phyloP scores from a whole-genome alignment of 2,329 filamentous ascomycete species.

The Chaetomiaceae sp. region DNA sequence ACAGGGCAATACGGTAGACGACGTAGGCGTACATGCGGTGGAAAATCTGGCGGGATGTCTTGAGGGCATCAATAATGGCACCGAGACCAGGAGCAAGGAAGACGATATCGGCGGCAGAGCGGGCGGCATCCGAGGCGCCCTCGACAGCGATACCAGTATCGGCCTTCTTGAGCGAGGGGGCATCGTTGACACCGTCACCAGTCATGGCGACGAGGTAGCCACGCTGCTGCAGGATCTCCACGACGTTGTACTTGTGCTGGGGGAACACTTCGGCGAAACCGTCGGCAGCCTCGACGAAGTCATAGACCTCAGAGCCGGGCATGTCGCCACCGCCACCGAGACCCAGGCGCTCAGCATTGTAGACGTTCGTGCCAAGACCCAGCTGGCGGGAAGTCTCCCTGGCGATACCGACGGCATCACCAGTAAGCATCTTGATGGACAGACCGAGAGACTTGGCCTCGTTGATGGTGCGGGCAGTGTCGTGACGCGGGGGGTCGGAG shows the following conservation, averaged over 20 bases:
- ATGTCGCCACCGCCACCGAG: conserved; percentile 87
- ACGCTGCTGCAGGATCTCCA: conserved; percentile 89
- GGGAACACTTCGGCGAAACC: conserved; percentile 94
- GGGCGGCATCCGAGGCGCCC: conserved; percentile 84
- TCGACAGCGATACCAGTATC: conserved; percentile 94
- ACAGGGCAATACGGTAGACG: conserved; percentile 89
- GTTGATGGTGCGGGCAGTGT: conserved; percentile 84
- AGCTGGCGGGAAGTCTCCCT: conserved; percentile 88
- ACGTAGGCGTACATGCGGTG: conserved; percentile 97
- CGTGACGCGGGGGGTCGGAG: conserved; percentile 84
- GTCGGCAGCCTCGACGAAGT: conserved; percentile 92
- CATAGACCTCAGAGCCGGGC: conserved; percentile 89
- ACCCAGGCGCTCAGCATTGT: conserved; percentile 89
- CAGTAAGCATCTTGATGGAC: conserved; percentile 94
- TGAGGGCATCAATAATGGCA: conserved; percentile 87
- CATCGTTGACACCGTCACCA: conserved; percentile 93
- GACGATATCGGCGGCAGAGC: conserved; percentile 88
- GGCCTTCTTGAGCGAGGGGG: conserved; percentile 89
- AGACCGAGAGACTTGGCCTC: conserved; percentile 85
- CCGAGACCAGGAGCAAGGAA: conserved; percentile 88
- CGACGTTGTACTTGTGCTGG: conserved; percentile 92
- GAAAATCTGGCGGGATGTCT: conserved; percentile 92
- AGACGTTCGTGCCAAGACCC: conserved; percentile 87
- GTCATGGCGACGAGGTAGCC: conserved; percentile 95
- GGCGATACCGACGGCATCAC: conserved; percentile 89